These are phyloP conservation scores for Fusarium sp. DNA, from an alignment of 2,329 filamentous ascomycete species.

Conservation along the genomic window DNA sequence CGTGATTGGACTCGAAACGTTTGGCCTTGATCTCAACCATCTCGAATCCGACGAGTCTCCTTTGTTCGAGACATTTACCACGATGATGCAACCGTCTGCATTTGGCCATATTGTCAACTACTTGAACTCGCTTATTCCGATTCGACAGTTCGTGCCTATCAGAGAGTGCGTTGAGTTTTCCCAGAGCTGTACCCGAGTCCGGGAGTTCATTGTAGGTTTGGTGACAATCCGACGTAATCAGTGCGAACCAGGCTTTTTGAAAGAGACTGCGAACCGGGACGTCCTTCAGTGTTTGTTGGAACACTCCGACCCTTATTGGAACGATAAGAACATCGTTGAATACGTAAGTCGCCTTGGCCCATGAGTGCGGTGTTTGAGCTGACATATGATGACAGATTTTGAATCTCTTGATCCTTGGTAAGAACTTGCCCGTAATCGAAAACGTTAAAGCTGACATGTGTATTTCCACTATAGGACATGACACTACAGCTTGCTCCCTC, in stretches of 20 bases:
- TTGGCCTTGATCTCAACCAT: slow-evolving; percentile 51
- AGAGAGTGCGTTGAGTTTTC: slow-evolving; percentile 52
- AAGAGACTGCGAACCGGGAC: slow-evolving; percentile 10
- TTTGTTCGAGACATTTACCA: slow-evolving; percentile 36
- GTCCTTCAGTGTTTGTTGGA: slow-evolving; percentile 52
- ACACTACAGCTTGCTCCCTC: slow-evolving; percentile 57
- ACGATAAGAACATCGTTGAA: slow-evolving; percentile 46
- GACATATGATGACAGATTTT: slow-evolving; percentile 52
- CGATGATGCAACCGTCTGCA: slow-evolving; percentile 42
- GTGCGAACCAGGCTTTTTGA: slow-evolving; percentile 1
- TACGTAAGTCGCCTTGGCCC: slow-evolving; percentile 24
- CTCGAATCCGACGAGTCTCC: slow-evolving; percentile 44
- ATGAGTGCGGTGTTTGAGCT: slow-evolving; percentile 11
- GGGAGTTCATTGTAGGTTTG: slow-evolving; percentile 45
- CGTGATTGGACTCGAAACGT: slow-evolving; percentile 49
- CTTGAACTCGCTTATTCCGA: slow-evolving; percentile 50
- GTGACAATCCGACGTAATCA: slow-evolving; percentile 14
- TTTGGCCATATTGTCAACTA: slow-evolving; percentile 45
- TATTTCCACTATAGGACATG: slow-evolving; percentile 50
- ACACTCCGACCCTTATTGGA: slow-evolving; percentile 37
- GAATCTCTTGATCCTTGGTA: slow-evolving; percentile 56
- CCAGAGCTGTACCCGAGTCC: slow-evolving; percentile 44
- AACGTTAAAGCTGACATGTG: background rate
- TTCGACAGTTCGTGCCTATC: slow-evolving; percentile 51
- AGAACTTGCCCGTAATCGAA: background rate